These are phyloP conservation scores for Globisporangium mamillatum DNA, from an alignment of 352 stramenopile species.

Conservation along the genomic window DNA sequence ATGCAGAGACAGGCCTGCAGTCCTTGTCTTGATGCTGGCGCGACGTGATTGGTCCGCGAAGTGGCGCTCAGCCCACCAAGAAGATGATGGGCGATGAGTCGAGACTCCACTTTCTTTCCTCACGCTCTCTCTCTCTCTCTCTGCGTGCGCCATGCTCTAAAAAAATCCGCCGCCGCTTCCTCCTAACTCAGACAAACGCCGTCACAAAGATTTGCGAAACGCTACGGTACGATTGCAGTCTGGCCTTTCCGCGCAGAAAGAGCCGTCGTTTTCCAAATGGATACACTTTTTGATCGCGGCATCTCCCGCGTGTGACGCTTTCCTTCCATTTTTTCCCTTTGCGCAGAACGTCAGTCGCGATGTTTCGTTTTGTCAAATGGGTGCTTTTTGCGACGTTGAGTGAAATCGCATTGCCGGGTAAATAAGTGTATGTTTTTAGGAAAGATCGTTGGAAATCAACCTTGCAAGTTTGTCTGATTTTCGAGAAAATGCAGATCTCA, in stretches of 20 bases:
- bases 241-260: neutral
- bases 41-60: neutral
- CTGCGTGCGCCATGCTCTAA: neutral
- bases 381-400: neutral
- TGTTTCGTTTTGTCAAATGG: neutral
- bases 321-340: neutral
- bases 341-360: neutral
- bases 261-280: neutral
- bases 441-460: no score
- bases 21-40: neutral
- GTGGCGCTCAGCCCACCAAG: neutral
- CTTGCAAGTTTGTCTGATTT: no score
- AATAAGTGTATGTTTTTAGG: no score
- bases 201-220: neutral
- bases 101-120: neutral
- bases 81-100: neutral
- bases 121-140: neutral
- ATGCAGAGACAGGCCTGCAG: neutral
- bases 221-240: neutral
- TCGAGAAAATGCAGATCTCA: no score
- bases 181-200: neutral
- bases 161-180: neutral
- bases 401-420: no score
- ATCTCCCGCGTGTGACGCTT: neutral
- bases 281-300: neutral